Evolutionary conservation across 192 early-diverging fungal species (phyloP), one percentile per base, ranked within the genome.

Genomic region (Backusella tarrabulga): DNA sequence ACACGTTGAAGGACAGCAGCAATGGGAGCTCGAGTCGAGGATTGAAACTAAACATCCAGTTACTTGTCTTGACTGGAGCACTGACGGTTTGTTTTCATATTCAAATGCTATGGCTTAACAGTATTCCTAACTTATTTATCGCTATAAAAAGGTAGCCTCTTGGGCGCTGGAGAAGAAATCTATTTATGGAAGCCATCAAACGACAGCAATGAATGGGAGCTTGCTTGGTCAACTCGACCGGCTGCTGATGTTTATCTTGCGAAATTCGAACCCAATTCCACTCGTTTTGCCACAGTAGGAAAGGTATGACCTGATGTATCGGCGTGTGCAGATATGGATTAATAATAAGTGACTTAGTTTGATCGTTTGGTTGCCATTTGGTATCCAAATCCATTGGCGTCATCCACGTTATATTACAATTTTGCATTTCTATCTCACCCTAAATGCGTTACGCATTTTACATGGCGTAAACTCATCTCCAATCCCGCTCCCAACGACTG

Each of bases 341-440:
- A 7, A 56, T 42, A 36, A 41, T n/a, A 32, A 67, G 4, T 29
- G 34, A 46, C 11, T 21, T 76, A 92, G 91, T 81, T 81, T 76
- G 92, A 93, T 83, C 83, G 87, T 34, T 71, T 91, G 11, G 83
- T 92, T 12, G 92, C 92, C 73, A 77, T 93, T 9, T 92, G 92
- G 92, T 86, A 88, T 71, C 73, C 77, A 56, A 74, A 41, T 21
- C 23, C 67, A 73, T 63, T 29, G 26, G 8, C 1, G 8, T 29
- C 56, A 63, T 77, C 70, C 75, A 41, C 4, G 6, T 35, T 44
- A 66, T 63, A 42, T 8, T 80, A 81, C 35, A 79, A 86, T 44
- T 95, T 94, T 83, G 71, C 74, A 38, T 93, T 92, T 74, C 69
- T 95, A 34, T 83, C 91, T 19, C 94, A 95, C 80, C 88, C 92